Conservation (phyloP, 495 filamentous ascomycete species). For the Letharia lupina region DNA sequence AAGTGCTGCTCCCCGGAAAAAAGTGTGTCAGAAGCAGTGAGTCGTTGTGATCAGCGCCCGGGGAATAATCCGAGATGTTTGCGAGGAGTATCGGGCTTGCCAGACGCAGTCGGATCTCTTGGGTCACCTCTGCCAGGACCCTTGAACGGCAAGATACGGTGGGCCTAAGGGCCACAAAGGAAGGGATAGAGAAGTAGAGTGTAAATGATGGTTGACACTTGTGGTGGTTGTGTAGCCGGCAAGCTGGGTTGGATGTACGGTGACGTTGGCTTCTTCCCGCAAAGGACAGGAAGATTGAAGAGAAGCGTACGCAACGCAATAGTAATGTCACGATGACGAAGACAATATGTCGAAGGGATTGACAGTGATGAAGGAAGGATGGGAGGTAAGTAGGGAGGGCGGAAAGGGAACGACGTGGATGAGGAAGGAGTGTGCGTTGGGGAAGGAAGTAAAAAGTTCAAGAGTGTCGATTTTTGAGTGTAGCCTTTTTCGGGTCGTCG, state of each 20-base stretch:
- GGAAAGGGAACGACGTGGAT: constrained; percentile 33
- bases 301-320: constrained; percentile 14
- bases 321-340: constrained; percentile 24
- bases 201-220: constrained; percentile 19
- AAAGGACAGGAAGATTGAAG: constrained; percentile 16
- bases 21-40: background rate
- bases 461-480: constrained; percentile 12
- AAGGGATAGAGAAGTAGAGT: constrained; percentile 20
- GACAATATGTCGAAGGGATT: constrained; percentile 24
- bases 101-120: constrained; percentile 4
- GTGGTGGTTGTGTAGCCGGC: constrained; percentile 15
- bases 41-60: background rate
- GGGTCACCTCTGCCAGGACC: background rate
- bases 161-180: constrained; percentile 12
- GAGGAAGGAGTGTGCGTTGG: constrained; percentile 29
- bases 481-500: constrained; percentile 15
- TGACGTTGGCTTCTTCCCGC: constrained; percentile 26
- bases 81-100: constrained; percentile 1
- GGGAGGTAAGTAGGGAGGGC: constrained; percentile 25
- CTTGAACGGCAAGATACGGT: constrained; percentile 1
- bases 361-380: constrained; percentile 25
- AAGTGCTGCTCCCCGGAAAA: background rate
- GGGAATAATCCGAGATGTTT: background rate
- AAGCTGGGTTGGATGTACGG: constrained; percentile 18
- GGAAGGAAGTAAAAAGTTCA: constrained; percentile 24